phyloP scores from a whole-genome alignment of 73 alveolate species.

The Paramecium sexaurelia region DNA sequence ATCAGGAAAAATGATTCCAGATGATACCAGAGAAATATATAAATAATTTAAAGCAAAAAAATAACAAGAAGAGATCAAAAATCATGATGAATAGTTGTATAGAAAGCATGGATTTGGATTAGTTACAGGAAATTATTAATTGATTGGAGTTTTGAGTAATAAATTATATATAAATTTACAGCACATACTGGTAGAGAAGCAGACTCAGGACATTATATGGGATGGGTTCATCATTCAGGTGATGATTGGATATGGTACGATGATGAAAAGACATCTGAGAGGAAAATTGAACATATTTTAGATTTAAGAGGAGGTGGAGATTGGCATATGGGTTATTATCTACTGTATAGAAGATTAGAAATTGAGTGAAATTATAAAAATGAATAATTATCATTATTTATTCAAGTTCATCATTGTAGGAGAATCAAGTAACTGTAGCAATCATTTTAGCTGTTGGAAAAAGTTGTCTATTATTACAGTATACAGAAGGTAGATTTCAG shows the following conservation, averaged over 20 bases:
- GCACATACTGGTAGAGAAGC: slow-evolving; percentile 99
- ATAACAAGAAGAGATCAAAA: slow-evolving; percentile 81
- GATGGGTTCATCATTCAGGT: slow-evolving; percentile 93
- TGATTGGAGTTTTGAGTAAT: slow-evolving; percentile 86
- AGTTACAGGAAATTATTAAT: slow-evolving; percentile 96
- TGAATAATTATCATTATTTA: slow-evolving; percentile 66
- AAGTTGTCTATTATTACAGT: slow-evolving; percentile 77
- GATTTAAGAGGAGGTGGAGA: slow-evolving; percentile 99
- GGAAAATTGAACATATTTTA: slow-evolving; percentile 90
- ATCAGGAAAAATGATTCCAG: slow-evolving; percentile 76
- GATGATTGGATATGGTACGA: slow-evolving; percentile 96
- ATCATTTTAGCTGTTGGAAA: slow-evolving; percentile 79
- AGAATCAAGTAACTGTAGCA: slow-evolving; percentile 45
- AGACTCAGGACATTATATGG: slow-evolving; percentile 99
- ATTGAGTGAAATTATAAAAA: slow-evolving; percentile 68
- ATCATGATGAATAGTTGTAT: slow-evolving; percentile 77
- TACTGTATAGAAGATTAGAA: slow-evolving; percentile 93
- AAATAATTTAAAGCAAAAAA: slow-evolving; percentile 73
- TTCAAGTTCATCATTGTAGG: slow-evolving; percentile 70
- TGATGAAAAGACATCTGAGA: slow-evolving; percentile 92
- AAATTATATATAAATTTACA: background rate
- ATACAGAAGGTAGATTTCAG: slow-evolving; percentile 78
- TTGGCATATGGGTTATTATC: slow-evolving; percentile 98
- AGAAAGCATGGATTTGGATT: slow-evolving; percentile 84
- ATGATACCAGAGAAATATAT: slow-evolving; percentile 73